phyloP scores from a whole-genome alignment of 1,284 basidiomycete species.

The Moesziomyces sp. region DNA sequence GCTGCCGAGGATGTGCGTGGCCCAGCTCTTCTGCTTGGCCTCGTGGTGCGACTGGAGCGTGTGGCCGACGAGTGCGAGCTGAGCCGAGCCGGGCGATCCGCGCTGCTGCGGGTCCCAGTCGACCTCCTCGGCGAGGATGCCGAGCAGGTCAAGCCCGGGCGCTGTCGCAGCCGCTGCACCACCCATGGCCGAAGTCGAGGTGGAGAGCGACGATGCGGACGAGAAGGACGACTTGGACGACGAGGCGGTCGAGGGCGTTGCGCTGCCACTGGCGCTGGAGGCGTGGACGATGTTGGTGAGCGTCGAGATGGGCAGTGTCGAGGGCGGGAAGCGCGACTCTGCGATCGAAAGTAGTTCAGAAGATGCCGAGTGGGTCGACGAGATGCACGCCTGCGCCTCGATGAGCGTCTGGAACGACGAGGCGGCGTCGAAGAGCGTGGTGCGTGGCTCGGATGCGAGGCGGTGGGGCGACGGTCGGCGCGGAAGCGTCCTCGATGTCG shows the following conservation, averaged over 20 bases:
- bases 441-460: conserved; percentile 11
- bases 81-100: conserved; percentile 7
- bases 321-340: conserved; percentile 26
- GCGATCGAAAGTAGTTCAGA: conserved; percentile 45
- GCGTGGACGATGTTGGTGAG: conserved; percentile 24
- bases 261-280: neutral
- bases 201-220: conserved; percentile 31
- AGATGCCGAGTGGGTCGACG: conserved; percentile 36
- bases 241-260: conserved; percentile 12
- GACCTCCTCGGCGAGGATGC: conserved; percentile 32
- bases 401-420: conserved; percentile 39
- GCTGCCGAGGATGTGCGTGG: conserved; percentile 27
- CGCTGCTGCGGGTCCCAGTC: conserved; percentile 44
- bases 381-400: conserved; percentile 38
- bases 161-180: conserved; percentile 13
- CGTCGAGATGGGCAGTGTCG: conserved; percentile 30
- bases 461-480: neutral
- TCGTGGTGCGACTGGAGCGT: conserved; percentile 21
- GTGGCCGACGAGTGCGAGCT: conserved; percentile 24
- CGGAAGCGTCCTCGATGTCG: neutral
- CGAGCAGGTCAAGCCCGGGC: conserved; percentile 34
- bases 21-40: conserved; percentile 39
- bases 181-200: conserved; percentile 9
- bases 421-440: conserved; percentile 30
- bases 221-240: conserved; percentile 38